Evolutionary conservation across 2,329 filamentous ascomycete species (phyloP), one percentile per base, ranked within the genome.

Genomic region (Arthrobotrys pseudoclavata): DNA sequence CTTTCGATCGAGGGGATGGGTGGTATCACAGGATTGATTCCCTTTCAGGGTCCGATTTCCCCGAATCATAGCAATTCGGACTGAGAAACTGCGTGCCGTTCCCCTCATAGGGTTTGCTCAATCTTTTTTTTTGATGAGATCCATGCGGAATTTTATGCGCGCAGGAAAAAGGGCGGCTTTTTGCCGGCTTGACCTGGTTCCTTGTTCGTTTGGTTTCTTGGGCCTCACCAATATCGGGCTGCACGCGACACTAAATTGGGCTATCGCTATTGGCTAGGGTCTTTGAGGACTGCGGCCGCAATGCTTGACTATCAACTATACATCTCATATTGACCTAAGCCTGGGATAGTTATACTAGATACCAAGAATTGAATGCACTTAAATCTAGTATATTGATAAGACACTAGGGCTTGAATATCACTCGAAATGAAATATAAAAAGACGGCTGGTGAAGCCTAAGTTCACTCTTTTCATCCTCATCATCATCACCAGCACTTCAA

Each of bases 201-300:
- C 66, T 20, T 61, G 66, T 57, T 24, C 20, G 50, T 34, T n/a
- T 52, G 37, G 20, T 31, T 42, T 40, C 55, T 60, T 55, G 40
- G 45, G 31, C 47, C 15, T 24, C 34, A 42, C 24, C 13, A 40
- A 47, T 13, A 26, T 50, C 47, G 40, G 42, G 64, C 20, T 24
- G 69, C 69, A 74, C 69, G 61, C 69, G 69, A 74, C 69, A 74
- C 69, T 15, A n/a, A 34, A 53, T 62, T 62, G 3, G 13, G 22
- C 40, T 13, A 29, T 45, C 22, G 0, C 22, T 6, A 68, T 74
- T 67, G 62, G 69, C 40, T 63, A 12, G 22, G 10, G 40, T 31
- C 22, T 13, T 50, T 22, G 29, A 20, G 15, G 2, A 47, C n/a
- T 20, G 13, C 10, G 42, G 40, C 52, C 29, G 47, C 47, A 40